A percentile compares a stretch with the other conserved stretches of the same genome.
Conservation (phyloP, 1,284 basidiomycete species). For the Kalmanozyma brasiliensis region DNA sequence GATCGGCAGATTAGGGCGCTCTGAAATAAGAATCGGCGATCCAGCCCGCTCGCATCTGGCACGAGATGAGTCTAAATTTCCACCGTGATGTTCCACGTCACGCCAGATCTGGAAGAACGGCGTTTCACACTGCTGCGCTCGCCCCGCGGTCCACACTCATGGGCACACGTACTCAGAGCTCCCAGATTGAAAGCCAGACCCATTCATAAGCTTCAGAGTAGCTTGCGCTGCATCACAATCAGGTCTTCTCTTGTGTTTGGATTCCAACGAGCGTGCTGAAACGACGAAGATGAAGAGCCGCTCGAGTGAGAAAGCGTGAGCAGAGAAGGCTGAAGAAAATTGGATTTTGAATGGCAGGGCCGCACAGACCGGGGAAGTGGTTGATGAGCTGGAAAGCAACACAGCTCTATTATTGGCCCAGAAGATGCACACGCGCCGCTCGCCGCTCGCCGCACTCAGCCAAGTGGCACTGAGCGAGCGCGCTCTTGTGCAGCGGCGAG, state of each 20-base stretch:
- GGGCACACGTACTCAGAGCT: too few relatives aligned
- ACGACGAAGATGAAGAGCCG: not conserved
- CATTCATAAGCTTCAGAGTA: too few relatives aligned
- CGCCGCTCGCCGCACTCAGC: slow-evolving; percentile 4
- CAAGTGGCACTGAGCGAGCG: not conserved
- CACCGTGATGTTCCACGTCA: slow-evolving; percentile 49
- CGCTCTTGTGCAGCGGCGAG: too few relatives aligned
- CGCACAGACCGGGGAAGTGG: slow-evolving; percentile 37
- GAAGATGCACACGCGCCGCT: not conserved
- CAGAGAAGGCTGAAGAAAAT: slow-evolving; percentile 32
- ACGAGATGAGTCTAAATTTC: not conserved
- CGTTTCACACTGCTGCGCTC: not conserved
- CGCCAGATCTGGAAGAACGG: slow-evolving; percentile 20
- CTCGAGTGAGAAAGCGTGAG: not conserved
- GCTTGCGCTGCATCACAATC: too few relatives aligned
- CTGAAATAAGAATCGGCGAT: slow-evolving; percentile 24
- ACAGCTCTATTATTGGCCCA: slow-evolving; percentile 22
- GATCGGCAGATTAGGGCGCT: not conserved
- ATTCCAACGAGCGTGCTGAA: too few relatives aligned
- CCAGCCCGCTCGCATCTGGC: not conserved
- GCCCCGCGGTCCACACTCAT: too few relatives aligned
- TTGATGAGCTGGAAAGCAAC: slow-evolving; percentile 23
- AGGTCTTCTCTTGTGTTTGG: too few relatives aligned
- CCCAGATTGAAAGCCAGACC: too few relatives aligned
- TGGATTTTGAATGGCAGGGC: not conserved